Evolutionary conservation across 441 rosid genomes (phyloP).

Genomic region (Arabidopsis hybrid): DNA sequence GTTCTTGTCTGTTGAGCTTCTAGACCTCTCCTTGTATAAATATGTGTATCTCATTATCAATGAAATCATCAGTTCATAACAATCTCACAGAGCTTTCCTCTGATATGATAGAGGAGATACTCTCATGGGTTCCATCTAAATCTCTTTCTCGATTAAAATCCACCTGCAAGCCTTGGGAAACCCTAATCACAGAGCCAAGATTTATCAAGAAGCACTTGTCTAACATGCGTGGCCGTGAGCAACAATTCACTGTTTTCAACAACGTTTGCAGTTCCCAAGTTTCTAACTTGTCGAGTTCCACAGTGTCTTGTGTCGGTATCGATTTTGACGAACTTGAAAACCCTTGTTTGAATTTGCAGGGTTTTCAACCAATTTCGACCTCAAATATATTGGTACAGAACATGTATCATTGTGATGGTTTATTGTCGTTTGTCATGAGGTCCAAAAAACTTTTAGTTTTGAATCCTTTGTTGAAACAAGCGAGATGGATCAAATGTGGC

Average conservation of each 20-base stretch:
- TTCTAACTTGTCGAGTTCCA: background rate
- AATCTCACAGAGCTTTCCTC: conserved; percentile 12
- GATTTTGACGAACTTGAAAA: background rate
- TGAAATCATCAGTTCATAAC: no score
- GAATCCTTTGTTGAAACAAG: conserved; percentile 21
- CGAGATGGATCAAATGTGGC: background rate
- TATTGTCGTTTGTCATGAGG: background rate
- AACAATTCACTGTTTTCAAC: conserved; percentile 10
- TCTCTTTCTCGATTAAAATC: background rate
- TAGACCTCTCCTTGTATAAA: no score
- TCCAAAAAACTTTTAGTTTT: background rate
- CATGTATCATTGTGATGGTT: conserved; percentile 30
- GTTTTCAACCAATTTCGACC: background rate
- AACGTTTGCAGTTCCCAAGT: background rate
- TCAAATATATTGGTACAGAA: background rate
- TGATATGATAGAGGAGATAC: conserved; percentile 16
- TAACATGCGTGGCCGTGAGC: conserved; percentile 16
- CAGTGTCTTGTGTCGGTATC: background rate
- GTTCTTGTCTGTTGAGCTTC: no score
- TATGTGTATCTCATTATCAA: no score
- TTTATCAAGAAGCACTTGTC: conserved; percentile 1
- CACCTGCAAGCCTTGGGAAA: conserved; percentile 6
- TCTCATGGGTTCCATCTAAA: conserved; percentile 10
- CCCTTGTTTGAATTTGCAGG: background rate
- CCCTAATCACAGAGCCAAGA: background rate